A percentile compares a stretch with the other conserved stretches of the same genome.
Conservation (phyloP, 805 yeast genomes). For the Myxozyma lipomycoides region DNA sequence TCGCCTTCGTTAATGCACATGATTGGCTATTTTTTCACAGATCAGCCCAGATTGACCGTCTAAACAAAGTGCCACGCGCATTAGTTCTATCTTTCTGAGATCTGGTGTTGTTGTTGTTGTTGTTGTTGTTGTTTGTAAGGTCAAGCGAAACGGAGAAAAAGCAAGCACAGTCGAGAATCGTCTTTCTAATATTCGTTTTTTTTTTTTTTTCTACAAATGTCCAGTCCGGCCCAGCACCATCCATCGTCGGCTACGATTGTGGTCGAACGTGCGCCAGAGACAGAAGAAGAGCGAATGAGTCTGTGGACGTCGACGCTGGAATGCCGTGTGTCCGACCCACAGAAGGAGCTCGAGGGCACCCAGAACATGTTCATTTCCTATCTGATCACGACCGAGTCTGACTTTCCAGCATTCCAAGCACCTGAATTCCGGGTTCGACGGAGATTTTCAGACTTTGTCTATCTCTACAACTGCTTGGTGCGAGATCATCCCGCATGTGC, state of each 20-base stretch:
- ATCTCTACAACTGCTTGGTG: constrained; percentile 65
- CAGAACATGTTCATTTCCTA: constrained; percentile 76
- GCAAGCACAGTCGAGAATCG: no score
- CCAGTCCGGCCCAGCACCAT: constrained; percentile 1
- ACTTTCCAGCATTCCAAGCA: constrained; percentile 54
- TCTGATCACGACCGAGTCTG: constrained; percentile 57
- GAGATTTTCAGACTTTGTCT: constrained; percentile 82
- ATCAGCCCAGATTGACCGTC: no score
- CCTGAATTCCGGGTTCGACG: constrained; percentile 56
- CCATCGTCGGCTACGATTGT: constrained; percentile 25
- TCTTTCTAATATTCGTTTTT: no score
- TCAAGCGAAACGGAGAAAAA: no score
- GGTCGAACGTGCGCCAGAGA: constrained; percentile 27
- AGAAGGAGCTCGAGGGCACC: constrained; percentile 62
- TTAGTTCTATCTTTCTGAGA: no score
- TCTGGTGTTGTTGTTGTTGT: no score
- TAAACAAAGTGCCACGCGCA: no score
- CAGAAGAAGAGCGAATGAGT: constrained; percentile 22
- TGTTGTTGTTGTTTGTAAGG: no score
- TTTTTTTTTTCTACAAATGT: constrained; percentile 1
- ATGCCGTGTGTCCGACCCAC: constrained; percentile 45
- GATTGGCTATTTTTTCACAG: no score
- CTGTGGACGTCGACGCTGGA: constrained; percentile 25
- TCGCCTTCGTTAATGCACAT: no score
- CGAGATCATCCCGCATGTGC: constrained; percentile 82